Base-by-base conservation (phyloP, 2,329 filamentous ascomycete genomes). In the Aspergillus sp. region DNA sequence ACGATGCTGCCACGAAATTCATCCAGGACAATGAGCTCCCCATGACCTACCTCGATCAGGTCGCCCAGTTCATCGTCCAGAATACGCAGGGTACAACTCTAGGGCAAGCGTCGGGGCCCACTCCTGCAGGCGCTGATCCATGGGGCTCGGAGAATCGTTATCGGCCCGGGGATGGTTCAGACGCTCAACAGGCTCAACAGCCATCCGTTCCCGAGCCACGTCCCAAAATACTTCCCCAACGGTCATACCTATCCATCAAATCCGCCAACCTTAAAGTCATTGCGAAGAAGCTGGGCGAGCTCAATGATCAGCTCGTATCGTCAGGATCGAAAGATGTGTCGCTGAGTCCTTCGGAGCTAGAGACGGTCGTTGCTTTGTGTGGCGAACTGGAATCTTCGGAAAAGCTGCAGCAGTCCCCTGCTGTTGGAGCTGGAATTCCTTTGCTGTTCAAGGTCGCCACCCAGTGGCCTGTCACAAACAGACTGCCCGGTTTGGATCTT, bases 1-100 rank as follows among this genome's bases (percentile, higher is more conserved):
- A 96, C 74, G 91, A 96, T 67, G 89, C 90, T 2, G 94, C 95
- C 0, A 91, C 90, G 39, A 96, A 92, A 71, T 99, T 98, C 67
- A 88, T 98, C 52, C 85, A 89, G 67, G 88, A 93, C 70, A 96
- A 98, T 68, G 90, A 97, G 71, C 83, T 98, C 1, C 91, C 94
- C 1, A 84, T 96, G 56, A 87, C 85, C 3, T 98, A 96, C 71
- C 83, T 97, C 14, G 94, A 98, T 67, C 91, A 92, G 71, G 92
- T 97, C 16, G 91, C 93, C 6, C 90, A 95, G 65, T 98, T 97
- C 75, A 96, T 99, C 67, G 85, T 90, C 10, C 84, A 90, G 57
- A 98, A 98, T 71, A 96, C 93, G 0, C 87, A 94, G 77, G 93
- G 92, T 3, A 90, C 92, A 7, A 91, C 88, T 0, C 78, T 96